Conservation (phyloP, 371 early-diverging fungal genomes). For the Cokeromyces recurvatus region DNA sequence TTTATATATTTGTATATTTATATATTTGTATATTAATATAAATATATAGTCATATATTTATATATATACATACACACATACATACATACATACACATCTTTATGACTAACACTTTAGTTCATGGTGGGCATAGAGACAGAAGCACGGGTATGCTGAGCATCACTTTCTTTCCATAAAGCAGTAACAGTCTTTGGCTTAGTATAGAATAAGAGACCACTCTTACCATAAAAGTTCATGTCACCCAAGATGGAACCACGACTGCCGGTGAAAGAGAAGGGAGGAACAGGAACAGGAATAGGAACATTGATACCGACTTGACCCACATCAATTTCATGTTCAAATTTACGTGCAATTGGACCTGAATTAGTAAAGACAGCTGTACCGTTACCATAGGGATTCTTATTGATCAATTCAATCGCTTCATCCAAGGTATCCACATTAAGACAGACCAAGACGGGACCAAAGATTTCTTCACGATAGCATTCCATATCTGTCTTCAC, state of each 20-base stretch:
- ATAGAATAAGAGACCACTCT: slow-evolving; percentile 80
- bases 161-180: slow-evolving; percentile 88
- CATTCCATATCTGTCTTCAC: slow-evolving; percentile 86
- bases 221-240: slow-evolving; percentile 94
- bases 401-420: slow-evolving; percentile 88
- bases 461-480: slow-evolving; percentile 96
- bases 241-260: slow-evolving; percentile 90
- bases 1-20: no score
- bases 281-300: slow-evolving; percentile 96
- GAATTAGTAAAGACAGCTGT: slow-evolving; percentile 94
- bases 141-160: slow-evolving; percentile 54
- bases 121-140: slow-evolving; percentile 85
- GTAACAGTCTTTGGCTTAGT: slow-evolving; percentile 95
- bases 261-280: slow-evolving; percentile 98
- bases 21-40: no score
- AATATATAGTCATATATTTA: no score
- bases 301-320: slow-evolving; percentile 93
- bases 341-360: slow-evolving; percentile 87
- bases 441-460: slow-evolving; percentile 87
- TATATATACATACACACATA: no score
- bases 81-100: no score
- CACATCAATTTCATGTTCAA: slow-evolving; percentile 85
- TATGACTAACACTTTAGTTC: no score
- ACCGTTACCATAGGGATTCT: slow-evolving; percentile 94
- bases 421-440: slow-evolving; percentile 87